A percentile compares a stretch with the other conserved stretches of the same genome.
phyloP scores from a whole-genome alignment of 2,329 filamentous ascomycete species.

The Fusarium devonianum region DNA sequence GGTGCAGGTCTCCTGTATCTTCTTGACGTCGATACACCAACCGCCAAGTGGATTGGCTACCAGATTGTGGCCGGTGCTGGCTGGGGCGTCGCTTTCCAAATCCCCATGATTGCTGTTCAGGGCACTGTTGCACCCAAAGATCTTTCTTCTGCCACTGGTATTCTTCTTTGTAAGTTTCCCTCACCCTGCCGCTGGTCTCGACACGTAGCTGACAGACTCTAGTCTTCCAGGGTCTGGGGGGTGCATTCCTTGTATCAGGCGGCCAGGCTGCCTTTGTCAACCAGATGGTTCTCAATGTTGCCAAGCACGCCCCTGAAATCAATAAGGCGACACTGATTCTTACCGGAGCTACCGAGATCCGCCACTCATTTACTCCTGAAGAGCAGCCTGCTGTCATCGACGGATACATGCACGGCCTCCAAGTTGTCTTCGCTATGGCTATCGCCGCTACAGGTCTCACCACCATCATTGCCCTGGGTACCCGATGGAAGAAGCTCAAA shows the following conservation, averaged over 20 bases:
- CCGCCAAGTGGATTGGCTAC: conserved; percentile 60
- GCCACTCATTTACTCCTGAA: conserved; percentile 55
- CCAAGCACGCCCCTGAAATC: conserved; percentile 47
- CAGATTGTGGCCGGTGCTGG: conserved; percentile 60
- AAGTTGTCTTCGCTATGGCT: conserved; percentile 67
- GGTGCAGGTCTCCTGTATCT: conserved; percentile 54
- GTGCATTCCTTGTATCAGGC: conserved; percentile 58
- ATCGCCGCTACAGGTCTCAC: conserved; percentile 56
- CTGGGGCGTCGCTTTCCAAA: conserved; percentile 54
- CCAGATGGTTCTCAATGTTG: conserved; percentile 49
- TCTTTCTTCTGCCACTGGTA: conserved; percentile 55
- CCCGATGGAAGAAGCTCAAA: conserved; percentile 51
- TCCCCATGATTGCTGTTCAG: conserved; percentile 60
- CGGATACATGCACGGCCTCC: conserved; percentile 70
- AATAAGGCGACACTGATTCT: conserved; percentile 48
- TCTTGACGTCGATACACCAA: conserved; percentile 48
- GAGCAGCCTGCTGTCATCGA: conserved; percentile 61
- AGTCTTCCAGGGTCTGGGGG: conserved; percentile 60
- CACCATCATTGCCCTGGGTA: conserved; percentile 45
- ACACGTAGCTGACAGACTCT: conserved; percentile 19
- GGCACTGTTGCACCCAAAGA: conserved; percentile 51
- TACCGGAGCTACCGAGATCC: conserved; percentile 63
- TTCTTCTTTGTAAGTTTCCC: conserved; percentile 52
- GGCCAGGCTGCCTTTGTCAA: conserved; percentile 58
- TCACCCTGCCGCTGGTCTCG: neutral